Evolutionary conservation across 108 stramenopile genomes (phyloP), one percentile per base, ranked within the genome.

Genomic region (Schizochytrium sp.): DNA sequence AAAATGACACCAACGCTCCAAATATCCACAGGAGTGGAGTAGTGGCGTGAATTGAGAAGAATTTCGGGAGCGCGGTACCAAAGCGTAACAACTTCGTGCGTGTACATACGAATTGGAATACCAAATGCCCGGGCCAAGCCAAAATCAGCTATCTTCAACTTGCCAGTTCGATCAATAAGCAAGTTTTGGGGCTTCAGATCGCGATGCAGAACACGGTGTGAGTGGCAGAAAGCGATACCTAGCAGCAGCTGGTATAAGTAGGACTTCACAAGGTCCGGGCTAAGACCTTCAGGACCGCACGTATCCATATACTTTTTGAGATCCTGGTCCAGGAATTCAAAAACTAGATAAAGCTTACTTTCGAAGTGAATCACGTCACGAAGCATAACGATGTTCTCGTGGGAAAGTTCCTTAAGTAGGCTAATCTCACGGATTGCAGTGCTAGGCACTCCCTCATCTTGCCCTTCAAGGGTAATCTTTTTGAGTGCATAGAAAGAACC

Each of bases 41-140:
- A 99, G 4, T 93, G 96, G 88, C 96, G 95, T 10, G 93, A 94
- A 57, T 98, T 98, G 13, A 98, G 93, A 46, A 98, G 91, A 59
- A 99, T 96, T 91, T 99, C 99, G 5, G 98, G 98, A 12, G 98
- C 97, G 15, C 99, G 96, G 92, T 99, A 99, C 98, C 98, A 99
- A 57, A 98, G 95, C 42, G 99, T 99, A 40, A 99, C 97, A 47
- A 99, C 99, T 89, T 98, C 97, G 89, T 97, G 97, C 38, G 97
- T 98, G 88, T 96, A 91, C 92, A 72, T 88, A 45, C 91, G 87
- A 44, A 91, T 87, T 72, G 94, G 94, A 61, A 92, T 89, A 8
- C 93, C 92, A 44, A 93, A 92, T 42, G 99, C 97, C 40, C 99
- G 93, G 3, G 99, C 98, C 15, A 99, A 92, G 53, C 99, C 99